Evolutionary conservation across 768 basidiomycete species (phyloP), one percentile per base, ranked within the genome.

Genomic region (Phlebiopsis flavidoalba): DNA sequence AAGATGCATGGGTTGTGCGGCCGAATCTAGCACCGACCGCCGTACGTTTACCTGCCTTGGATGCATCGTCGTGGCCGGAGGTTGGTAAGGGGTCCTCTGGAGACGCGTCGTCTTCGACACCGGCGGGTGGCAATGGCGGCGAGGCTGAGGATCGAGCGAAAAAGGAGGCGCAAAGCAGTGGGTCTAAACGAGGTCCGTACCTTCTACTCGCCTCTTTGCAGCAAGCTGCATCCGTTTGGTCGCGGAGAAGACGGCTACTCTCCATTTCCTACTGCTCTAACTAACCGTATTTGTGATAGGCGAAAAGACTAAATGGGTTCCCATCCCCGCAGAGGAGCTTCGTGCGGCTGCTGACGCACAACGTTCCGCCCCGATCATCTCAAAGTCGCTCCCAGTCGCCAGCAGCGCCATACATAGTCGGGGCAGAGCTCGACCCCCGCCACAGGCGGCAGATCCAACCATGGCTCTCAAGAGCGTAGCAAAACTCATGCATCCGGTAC

Each of bases 241-340:
- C 51, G 31, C 46, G 21, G 51, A 21, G 26, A 36, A 24, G 10
- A 17, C 11, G 11, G 40, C 40, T 43, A 2, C 17, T 47, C 35
- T 47, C 12, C 49, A 37, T 63, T 26, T 55, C 4, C 21, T 57
- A 48, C 31, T 33, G 47, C 24, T n/a, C 22, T 43, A 52, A 53
- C 51, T 47, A 3, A 48, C 53, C 14, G 3, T 21, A 12, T 48
- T 14, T 35, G n/a, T 60, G 60, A 43, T 43, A 80, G 81, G 74
- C 64, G 83, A 83, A 70, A 85, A 84, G 72, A 71, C 79, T 5
- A 86, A 85, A 72, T 86, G 85, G 85, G 77, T 80, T 0, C 76
- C 77, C n/a, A 82, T 86, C 47, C 83, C 84, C 1, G 73, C 81
- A 0, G 73, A 77, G 56, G 84, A 86, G 64, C 74, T 85, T 15